Conservation (phyloP, 202 grass and related monocot species). For the Elaeis oleifera region DNA sequence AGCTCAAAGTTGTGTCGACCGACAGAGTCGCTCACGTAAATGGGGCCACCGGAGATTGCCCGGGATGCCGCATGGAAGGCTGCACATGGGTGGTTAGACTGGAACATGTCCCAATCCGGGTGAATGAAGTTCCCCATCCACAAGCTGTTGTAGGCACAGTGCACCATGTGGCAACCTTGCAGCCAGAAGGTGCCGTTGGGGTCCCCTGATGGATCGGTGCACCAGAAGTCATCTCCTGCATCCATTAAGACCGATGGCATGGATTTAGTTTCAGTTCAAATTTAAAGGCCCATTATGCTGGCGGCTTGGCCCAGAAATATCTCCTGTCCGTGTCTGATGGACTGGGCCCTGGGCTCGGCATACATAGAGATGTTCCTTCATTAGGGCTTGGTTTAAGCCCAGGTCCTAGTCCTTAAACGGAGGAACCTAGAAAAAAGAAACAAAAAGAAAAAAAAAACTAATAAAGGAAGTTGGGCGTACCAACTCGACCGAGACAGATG, state of each 20-base stretch:
- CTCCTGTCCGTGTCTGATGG: no score
- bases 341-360: no score
- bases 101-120: conserved; percentile 99
- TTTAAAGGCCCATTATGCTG: no score
- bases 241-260: background rate
- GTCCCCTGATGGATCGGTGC: conserved; percentile 83
- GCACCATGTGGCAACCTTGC: conserved; percentile 98
- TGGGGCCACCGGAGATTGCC: conserved; percentile 71
- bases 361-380: no score
- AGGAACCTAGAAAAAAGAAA: background rate
- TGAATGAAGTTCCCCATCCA: conserved; percentile 98
- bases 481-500: conserved; percentile 78
- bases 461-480: background rate
- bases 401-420: background rate
- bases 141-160: conserved; percentile 85
- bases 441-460: no score
- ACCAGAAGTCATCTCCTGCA: conserved; percentile 86
- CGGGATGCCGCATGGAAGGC: conserved; percentile 88
- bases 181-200: conserved; percentile 90
- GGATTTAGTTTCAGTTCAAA: no score
- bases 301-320: background rate
- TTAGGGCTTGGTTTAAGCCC: no score
- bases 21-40: conserved; percentile 81
- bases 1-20: conserved; percentile 62
- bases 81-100: conserved; percentile 83